Evolutionary conservation across 169 alveolate genomes (phyloP).

Genomic region (Perkinsus marinus): DNA sequence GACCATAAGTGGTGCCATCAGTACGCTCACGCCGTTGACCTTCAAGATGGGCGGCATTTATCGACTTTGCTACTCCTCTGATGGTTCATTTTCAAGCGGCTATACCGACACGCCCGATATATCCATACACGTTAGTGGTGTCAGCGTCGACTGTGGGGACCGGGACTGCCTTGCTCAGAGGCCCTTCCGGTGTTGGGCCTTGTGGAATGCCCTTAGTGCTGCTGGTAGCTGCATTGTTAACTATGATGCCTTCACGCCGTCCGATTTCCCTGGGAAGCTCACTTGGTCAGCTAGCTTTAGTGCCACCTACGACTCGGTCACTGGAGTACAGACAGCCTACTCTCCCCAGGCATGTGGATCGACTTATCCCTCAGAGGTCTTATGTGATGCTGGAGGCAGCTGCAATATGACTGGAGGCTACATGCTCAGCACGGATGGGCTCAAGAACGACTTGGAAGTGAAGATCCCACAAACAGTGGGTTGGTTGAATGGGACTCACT

Average conservation of each 20-base stretch:
- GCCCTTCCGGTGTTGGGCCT: neutral
- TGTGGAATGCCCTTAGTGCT: neutral
- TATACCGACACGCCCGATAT: neutral
- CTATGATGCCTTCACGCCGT: neutral
- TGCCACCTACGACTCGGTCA: neutral
- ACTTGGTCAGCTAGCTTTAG: neutral
- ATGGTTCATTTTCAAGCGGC: neutral
- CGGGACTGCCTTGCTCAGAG: neutral
- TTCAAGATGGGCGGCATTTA: slow-evolving; percentile 7
- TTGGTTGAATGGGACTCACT: neutral
- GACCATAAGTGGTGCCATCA: neutral
- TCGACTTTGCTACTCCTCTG: neutral
- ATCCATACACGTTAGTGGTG: neutral
- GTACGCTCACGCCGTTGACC: neutral
- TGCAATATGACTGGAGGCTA: neutral
- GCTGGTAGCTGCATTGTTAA: neutral
- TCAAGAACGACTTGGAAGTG: neutral
- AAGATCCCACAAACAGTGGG: neutral
- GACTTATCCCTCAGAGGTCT: neutral
- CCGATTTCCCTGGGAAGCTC: neutral
- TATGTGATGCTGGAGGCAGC: neutral
- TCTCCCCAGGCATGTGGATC: neutral
- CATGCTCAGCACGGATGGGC: neutral
- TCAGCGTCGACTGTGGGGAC: neutral
- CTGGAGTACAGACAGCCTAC: neutral